Evolutionary conservation across 2,329 filamentous ascomycete genomes (phyloP).

Genomic region (Aspergillus jensenii): DNA sequence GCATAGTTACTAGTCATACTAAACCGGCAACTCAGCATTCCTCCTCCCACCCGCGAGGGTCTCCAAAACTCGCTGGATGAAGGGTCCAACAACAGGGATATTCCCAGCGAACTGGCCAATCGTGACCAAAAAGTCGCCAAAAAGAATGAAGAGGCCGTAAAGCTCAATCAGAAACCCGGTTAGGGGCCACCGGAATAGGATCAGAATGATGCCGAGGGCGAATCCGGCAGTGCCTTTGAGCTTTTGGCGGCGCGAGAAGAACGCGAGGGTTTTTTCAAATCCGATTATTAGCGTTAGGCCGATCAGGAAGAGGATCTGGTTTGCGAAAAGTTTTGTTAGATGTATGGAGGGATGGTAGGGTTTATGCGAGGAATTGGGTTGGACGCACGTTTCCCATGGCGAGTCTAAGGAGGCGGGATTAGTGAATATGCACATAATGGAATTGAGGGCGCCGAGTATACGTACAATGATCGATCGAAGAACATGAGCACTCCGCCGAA

Average conservation of each 20-base stretch:
- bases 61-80: conserved; percentile 74
- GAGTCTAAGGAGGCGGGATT: conserved; percentile 58
- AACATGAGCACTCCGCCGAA: conserved; percentile 93
- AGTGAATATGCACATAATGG: not conserved
- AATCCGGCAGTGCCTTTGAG: conserved; percentile 89
- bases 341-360: conserved; percentile 5
- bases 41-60: conserved; percentile 66
- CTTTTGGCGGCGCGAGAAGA: conserved; percentile 94
- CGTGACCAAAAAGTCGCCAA: conserved; percentile 94
- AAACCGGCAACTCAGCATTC: conserved; percentile 65
- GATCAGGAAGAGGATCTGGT: conserved; percentile 92
- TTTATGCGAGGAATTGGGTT: conserved; percentile 2
- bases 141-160: conserved; percentile 89
- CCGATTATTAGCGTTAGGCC: conserved; percentile 96
- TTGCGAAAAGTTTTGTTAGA: not conserved
- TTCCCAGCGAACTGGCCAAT: conserved; percentile 85
- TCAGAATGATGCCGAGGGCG: conserved; percentile 76
- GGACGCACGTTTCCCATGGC: conserved; percentile 88
- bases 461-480: conserved; percentile 93
- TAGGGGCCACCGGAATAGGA: conserved; percentile 86
- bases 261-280: conserved; percentile 81
- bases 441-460: conserved; percentile 16
- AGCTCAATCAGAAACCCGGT: conserved; percentile 87
- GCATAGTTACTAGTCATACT: not conserved
- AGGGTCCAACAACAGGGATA: conserved; percentile 81